Base-by-base conservation (phyloP, 192 early-diverging fungal genomes). In the Coemansia sp. region DNA sequence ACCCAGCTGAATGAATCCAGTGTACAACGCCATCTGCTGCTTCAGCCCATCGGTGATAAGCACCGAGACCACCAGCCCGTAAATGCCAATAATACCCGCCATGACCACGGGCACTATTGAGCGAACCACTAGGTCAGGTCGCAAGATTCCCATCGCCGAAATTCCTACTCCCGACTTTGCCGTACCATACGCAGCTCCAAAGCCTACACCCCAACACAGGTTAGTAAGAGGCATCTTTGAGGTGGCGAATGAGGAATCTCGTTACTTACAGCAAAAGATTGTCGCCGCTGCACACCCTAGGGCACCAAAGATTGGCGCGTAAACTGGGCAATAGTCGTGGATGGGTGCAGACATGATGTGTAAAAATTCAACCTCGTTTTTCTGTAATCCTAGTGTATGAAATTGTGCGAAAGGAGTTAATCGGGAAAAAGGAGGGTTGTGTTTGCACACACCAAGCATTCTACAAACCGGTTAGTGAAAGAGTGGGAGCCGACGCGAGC, bases 51-150 rank as follows among this genome's bases (percentile, higher is more conserved):
- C 89, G 35, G 90, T 85, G 56, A 94, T 90, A 38, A 99, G 86
- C 6, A 99, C 97, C 6, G 97, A 87, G 7, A 99, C 95, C 12
- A 98, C 95, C 12, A 99, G 86, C 39, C 97, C 97, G 84, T 99
- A 99, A 74, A 99, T 94, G 77, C 90, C 95, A 70, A 99, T 93
- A 82, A 99, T 99, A 93, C 97, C 97, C 70, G 90, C 93, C 95
- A 97, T 97, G 69, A 99, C 91, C 57, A 97, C 93, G 14, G 95
- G 95, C 58, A 99, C 90, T 62, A 95, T 87, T 43, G 88, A 85
- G 75, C 91, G 94, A 78, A 94, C 90, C 55, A 93, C 90, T 55
- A 95, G 76, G 70, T 95, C 94, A 61, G 94, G 94, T 38, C 91
- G 90, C 59, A 93, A 83, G 21, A 89, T 86, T 64, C 93, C 93